Evolutionary conservation across 176 grass and related monocot genomes (phyloP).

Genomic region (Paspalum notatum): DNA sequence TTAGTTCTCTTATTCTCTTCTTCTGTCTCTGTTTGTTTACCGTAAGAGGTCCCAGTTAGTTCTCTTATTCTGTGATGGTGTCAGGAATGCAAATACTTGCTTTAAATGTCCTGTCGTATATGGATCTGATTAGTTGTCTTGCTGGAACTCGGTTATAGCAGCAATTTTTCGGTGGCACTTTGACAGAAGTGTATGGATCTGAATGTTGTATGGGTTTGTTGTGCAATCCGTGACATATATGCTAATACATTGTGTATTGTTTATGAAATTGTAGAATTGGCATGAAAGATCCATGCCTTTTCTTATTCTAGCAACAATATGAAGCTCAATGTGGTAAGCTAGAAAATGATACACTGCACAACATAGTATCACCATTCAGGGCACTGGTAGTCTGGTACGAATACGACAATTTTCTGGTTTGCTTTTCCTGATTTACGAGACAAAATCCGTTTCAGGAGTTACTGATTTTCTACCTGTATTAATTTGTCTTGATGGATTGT

Average conservation of each 20-base stretch:
- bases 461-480: background rate
- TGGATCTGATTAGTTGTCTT: constrained; percentile 4
- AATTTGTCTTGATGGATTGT: background rate
- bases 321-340: background rate
- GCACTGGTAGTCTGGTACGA: background rate
- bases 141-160: background rate
- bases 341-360: background rate
- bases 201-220: background rate
- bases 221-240: background rate
- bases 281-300: background rate
- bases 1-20: constrained; percentile 32
- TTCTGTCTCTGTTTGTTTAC: constrained; percentile 1
- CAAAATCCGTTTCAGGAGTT: background rate
- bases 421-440: background rate
- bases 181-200: background rate
- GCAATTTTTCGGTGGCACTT: background rate
- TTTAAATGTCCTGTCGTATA: background rate
- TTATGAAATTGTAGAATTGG: background rate
- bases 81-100: background rate
- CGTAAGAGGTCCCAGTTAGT: no score
- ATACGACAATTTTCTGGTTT: background rate
- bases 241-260: background rate
- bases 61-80: no score
- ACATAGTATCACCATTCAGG: background rate
- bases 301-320: background rate